Percentiles rank a stretch among this genome's conserved stretches.
Conservation (phyloP, 768 basidiomycete genomes). For the Galerina sulciceps region DNA sequence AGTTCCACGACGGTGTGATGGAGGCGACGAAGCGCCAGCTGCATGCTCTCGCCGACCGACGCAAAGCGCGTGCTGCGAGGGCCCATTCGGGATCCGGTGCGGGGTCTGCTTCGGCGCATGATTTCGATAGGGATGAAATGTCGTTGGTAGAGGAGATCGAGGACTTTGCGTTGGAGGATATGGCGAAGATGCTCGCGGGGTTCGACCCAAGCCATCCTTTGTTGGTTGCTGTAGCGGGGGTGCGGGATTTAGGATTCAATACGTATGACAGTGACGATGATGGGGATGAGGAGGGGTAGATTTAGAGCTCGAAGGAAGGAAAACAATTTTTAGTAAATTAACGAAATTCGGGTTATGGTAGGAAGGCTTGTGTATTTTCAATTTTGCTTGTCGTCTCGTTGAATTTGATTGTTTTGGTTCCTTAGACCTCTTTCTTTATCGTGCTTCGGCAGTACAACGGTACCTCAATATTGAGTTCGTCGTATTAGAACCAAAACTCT, state of each 20-base stretch:
- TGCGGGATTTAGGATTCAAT: constrained; percentile 68
- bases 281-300: constrained; percentile 26
- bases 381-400: too few species aligned
- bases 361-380: too few species aligned
- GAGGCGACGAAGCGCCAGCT: constrained; percentile 78
- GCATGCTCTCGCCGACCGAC: constrained; percentile 66
- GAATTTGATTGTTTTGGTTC: too few species aligned
- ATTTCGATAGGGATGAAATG: constrained; percentile 66
- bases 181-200: constrained; percentile 61
- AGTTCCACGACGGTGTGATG: constrained; percentile 57
- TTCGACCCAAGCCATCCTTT: constrained; percentile 68
- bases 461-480: too few species aligned
- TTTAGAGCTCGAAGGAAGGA: too few species aligned
- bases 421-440: too few species aligned
- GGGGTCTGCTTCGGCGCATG: constrained; percentile 23
- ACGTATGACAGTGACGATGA: constrained; percentile 54
- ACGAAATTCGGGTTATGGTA: too few species aligned
- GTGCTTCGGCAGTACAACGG: too few species aligned
- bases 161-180: constrained; percentile 81
- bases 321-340: too few species aligned
- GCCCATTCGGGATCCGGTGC: constrained; percentile 33
- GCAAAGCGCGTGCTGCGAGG: constrained; percentile 52
- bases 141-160: constrained; percentile 81
- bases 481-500: too few species aligned
- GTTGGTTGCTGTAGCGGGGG: constrained; percentile 71